Percentiles rank a stretch among this genome's conserved stretches.
Evolutionary conservation across 2,329 filamentous ascomycete genomes (phyloP).

Genomic region (Fusarium fujikuroi): DNA sequence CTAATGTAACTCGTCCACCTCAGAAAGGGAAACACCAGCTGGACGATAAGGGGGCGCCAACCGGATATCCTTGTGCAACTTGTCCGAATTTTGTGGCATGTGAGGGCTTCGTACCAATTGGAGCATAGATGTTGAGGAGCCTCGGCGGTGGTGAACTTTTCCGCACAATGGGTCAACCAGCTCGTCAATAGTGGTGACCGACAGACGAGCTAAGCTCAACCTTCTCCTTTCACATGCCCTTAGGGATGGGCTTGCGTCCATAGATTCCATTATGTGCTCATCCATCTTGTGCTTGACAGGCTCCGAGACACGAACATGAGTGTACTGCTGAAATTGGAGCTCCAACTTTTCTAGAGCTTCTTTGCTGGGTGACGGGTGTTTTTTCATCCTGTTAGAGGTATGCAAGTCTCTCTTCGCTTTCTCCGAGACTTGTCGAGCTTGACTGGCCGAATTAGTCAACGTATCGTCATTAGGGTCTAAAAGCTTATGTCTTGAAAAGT

Average conservation of each 20-base stretch:
- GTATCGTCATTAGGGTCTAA: neutral
- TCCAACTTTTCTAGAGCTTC: slow-evolving; percentile 53
- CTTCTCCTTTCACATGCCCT: slow-evolving; percentile 47
- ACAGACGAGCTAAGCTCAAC: slow-evolving; percentile 25
- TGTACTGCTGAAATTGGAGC: slow-evolving; percentile 49
- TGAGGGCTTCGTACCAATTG: slow-evolving; percentile 8
- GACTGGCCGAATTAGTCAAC: slow-evolving; percentile 15
- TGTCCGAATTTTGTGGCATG: slow-evolving; percentile 29
- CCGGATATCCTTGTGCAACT: slow-evolving; percentile 40
- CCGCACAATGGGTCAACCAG: slow-evolving; percentile 1
- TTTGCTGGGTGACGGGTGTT: slow-evolving; percentile 59
- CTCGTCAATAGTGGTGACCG: slow-evolving; percentile 29
- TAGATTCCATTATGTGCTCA: slow-evolving; percentile 45
- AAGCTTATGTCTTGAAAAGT: neutral
- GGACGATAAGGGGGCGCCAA: slow-evolving; percentile 44
- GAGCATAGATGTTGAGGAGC: slow-evolving; percentile 30
- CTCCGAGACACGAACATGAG: slow-evolving; percentile 31
- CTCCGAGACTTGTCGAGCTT: slow-evolving; percentile 12
- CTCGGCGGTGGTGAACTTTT: slow-evolving; percentile 14
- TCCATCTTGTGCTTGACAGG: slow-evolving; percentile 40
- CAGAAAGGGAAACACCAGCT: slow-evolving; percentile 36
- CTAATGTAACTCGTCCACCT: slow-evolving; percentile 52
- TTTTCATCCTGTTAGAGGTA: slow-evolving; percentile 48
- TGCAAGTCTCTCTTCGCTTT: neutral
- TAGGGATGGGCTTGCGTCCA: slow-evolving; percentile 25